These are phyloP conservation scores for Cystofilobasidium capitatum DNA, from an alignment of 768 basidiomycete species.

Conservation along the genomic window DNA sequence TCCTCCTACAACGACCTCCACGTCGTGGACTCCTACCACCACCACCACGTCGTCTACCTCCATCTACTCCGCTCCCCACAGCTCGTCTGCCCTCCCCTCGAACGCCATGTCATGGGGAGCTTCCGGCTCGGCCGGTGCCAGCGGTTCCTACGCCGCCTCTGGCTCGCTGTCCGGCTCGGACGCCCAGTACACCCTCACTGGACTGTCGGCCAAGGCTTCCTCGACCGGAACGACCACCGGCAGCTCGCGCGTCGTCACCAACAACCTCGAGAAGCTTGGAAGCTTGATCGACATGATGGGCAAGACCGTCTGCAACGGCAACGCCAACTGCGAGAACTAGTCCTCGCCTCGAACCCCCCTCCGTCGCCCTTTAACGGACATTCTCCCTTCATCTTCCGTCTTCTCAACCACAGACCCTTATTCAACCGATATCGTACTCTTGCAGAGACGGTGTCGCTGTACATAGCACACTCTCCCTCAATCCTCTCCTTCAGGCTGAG, in stretches of 20 bases:
- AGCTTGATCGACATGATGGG: slow-evolving; percentile 13
- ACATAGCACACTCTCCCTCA: too few relatives aligned
- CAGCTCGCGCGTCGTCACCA: not conserved
- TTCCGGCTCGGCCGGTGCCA: too few relatives aligned
- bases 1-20: slow-evolving; percentile 9
- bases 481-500: too few relatives aligned
- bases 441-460: too few relatives aligned
- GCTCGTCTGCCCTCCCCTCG: not conserved
- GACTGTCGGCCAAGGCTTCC: not conserved
- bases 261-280: slow-evolving; percentile 24
- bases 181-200: slow-evolving; percentile 6
- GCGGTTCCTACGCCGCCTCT: not conserved
- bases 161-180: slow-evolving; percentile 7
- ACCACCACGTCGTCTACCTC: not conserved
- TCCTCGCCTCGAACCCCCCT: not conserved
- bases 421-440: too few relatives aligned
- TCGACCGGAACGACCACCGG: not conserved
- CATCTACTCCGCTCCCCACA: not conserved
- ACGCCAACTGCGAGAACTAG: slow-evolving; percentile 15
- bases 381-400: too few relatives aligned
- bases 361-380: not conserved
- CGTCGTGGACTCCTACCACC: not conserved
- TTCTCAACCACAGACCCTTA: too few relatives aligned
- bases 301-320: slow-evolving; percentile 20
- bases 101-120: not conserved